Percentiles rank a stretch among this genome's conserved stretches.
Evolutionary conservation across 2,329 filamentous ascomycete species (phyloP).

Genomic region (Cladosporium sp.): DNA sequence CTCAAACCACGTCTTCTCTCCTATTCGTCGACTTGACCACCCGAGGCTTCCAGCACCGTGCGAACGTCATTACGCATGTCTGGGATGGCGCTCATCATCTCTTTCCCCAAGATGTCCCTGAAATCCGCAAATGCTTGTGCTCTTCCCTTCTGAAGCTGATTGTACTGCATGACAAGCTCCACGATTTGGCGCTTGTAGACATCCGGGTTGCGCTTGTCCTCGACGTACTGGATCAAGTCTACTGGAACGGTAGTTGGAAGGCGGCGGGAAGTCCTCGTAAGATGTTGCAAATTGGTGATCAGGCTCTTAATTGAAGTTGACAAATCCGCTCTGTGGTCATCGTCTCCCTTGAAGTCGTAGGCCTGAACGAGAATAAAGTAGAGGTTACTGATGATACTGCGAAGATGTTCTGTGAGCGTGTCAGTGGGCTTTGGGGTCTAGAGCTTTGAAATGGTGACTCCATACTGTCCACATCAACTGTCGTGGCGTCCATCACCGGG

Average conservation of each 20-base stretch:
- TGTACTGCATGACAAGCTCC: slow-evolving; percentile 63
- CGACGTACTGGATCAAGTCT: slow-evolving; percentile 67
- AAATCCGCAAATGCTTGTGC: slow-evolving; percentile 61
- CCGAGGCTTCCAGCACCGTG: slow-evolving; percentile 51
- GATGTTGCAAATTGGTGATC: slow-evolving; percentile 55
- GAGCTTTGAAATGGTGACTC: neutral
- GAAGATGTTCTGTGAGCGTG: slow-evolving; percentile 39
- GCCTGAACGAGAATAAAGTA: slow-evolving; percentile 62
- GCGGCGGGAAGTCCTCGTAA: slow-evolving; percentile 53
- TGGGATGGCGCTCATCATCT: slow-evolving; percentile 61
- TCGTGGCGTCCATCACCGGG: slow-evolving; percentile 10
- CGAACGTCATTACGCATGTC: slow-evolving; percentile 58
- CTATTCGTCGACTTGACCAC: slow-evolving; percentile 35
- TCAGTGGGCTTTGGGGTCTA: neutral
- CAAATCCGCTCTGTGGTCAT: slow-evolving; percentile 55
- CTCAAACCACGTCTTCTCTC: too few species aligned
- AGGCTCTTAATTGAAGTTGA: slow-evolving; percentile 58
- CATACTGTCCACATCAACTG: slow-evolving; percentile 15
- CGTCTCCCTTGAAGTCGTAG: slow-evolving; percentile 60
- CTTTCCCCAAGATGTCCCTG: slow-evolving; percentile 59
- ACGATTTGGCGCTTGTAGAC: slow-evolving; percentile 69
- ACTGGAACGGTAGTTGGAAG: slow-evolving; percentile 58
- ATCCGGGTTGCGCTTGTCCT: slow-evolving; percentile 64
- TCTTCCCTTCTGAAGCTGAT: slow-evolving; percentile 64
- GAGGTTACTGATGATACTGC: slow-evolving; percentile 63